A percentile compares a stretch with the other conserved stretches of the same genome.
Conservation (phyloP, 2,329 filamentous ascomycete species). For the Colletotrichum spinosum region DNA sequence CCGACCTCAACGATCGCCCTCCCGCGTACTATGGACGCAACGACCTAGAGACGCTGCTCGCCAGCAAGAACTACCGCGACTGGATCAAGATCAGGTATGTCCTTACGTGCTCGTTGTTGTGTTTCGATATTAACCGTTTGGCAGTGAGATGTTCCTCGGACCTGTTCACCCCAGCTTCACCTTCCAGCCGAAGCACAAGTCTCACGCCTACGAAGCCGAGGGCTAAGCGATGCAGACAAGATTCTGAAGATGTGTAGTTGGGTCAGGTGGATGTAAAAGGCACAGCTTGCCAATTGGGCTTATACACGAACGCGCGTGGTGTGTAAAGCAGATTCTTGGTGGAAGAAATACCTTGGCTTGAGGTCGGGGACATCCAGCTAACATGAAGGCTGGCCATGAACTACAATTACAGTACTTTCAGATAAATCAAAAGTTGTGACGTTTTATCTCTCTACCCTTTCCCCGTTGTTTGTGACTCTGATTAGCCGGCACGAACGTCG, state of each 20-base stretch:
- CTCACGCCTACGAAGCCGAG: constrained; percentile 86
- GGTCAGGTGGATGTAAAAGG: not conserved
- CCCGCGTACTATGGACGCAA: constrained; percentile 86
- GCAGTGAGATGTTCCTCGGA: constrained; percentile 96
- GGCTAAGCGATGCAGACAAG: constrained; percentile 56
- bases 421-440: too few species aligned
- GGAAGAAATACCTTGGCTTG: too few species aligned
- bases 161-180: constrained; percentile 90
- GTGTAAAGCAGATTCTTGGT: too few species aligned
- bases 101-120: not conserved
- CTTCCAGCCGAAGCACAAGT: constrained; percentile 98
- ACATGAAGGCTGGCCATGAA: too few species aligned
- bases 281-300: too few species aligned
- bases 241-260: too few species aligned
- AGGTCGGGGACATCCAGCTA: too few species aligned
- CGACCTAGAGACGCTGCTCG: constrained; percentile 93
- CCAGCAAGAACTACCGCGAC: constrained; percentile 91
- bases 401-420: too few species aligned
- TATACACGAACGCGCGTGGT: too few species aligned
- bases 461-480: too few species aligned
- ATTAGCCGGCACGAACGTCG: too few species aligned
- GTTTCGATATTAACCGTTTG: constrained; percentile 35
- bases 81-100: constrained; percentile 98
- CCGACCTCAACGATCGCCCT: constrained; percentile 88
- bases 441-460: too few species aligned